Evolutionary conservation across 1,284 basidiomycete genomes (phyloP), one percentile per base, ranked within the genome.

Genomic region (Ganoderma lucidum): DNA sequence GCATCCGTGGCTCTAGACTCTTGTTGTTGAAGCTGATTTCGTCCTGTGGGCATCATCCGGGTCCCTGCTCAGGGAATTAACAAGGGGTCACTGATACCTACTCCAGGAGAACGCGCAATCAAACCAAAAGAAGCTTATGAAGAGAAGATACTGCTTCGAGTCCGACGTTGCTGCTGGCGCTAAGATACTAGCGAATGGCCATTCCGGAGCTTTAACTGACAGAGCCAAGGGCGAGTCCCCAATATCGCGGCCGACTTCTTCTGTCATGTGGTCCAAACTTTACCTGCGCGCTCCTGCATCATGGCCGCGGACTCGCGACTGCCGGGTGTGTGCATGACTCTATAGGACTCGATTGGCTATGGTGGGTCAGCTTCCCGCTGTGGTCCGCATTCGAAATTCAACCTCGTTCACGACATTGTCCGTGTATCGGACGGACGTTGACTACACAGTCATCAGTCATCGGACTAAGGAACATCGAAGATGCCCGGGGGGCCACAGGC

Each of bases 91-190:
- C 96, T 0, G 89, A 88, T 0, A 96, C 95, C 0, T 14, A 53
- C 70, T 91, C 90, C 0, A 91, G 14, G 86, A 89, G 72, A 91
- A 95, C 78, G 89, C 88, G 78, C 87, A 86, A 53, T 53, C 44
- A 98, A 98, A 78, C 97, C 96, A 0, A 84, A 84, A 42, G 85
- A 98, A 65, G 93, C 91, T 3, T 88, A 75, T 92, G 98, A 55
- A 97, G 98, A 78, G 93, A 93, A 66, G 97, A 97, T 77, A 84
- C 83, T 28, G 90, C 91, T 0, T 75, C 90, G 65, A 87, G 87
- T 3, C 86, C 0, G 93, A 93, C 53, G 81, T 85, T 41, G 91
- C 90, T 32, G 95, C 95, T 0, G 78, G 42, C 42, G 42, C 80
- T 32, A 80, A 81, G 8, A 53, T 63, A 63, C 62, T 63, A n/a